phyloP scores from a whole-genome alignment of 768 basidiomycete species.

The Lepiota subincarnata region DNA sequence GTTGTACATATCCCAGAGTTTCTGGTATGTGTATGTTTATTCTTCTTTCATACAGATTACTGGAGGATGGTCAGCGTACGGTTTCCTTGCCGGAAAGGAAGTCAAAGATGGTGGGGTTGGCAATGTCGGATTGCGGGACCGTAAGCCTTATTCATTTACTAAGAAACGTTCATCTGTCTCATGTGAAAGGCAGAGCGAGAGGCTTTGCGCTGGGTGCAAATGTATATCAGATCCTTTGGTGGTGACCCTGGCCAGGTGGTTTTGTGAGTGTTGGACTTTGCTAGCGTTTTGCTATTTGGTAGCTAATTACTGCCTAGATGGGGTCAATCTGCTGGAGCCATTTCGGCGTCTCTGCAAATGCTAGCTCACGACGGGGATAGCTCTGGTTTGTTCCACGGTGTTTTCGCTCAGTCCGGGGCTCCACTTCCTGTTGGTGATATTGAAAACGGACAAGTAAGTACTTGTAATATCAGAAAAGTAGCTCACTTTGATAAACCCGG shows the following conservation, averaged over 20 bases:
- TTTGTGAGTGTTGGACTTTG: conserved; percentile 24
- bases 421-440: conserved; percentile 21
- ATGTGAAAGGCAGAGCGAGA: conserved; percentile 26
- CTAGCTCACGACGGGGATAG: conserved; percentile 27
- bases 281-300: background rate
- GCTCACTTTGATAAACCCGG: conserved; percentile 8
- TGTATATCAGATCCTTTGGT: conserved; percentile 48
- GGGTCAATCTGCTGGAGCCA: conserved; percentile 46
- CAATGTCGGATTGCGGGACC: conserved; percentile 51
- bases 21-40: background rate
- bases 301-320: conserved; percentile 19
- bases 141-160: conserved; percentile 24
- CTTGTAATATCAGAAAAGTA: conserved; percentile 9
- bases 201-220: conserved; percentile 52
- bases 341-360: conserved; percentile 37
- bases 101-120: conserved; percentile 34
- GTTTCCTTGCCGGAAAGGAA: conserved; percentile 38
- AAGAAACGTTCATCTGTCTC: background rate
- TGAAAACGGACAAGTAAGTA: conserved; percentile 14
- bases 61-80: conserved; percentile 24
- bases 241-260: conserved; percentile 46
- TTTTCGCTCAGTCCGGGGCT: conserved; percentile 25
- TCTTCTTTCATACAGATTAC: background rate
- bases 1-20: conserved; percentile 16
- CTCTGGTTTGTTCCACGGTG: conserved; percentile 32